phyloP scores from a whole-genome alignment of 78 protist species.

The Dictyostelium firmibasis region DNA sequence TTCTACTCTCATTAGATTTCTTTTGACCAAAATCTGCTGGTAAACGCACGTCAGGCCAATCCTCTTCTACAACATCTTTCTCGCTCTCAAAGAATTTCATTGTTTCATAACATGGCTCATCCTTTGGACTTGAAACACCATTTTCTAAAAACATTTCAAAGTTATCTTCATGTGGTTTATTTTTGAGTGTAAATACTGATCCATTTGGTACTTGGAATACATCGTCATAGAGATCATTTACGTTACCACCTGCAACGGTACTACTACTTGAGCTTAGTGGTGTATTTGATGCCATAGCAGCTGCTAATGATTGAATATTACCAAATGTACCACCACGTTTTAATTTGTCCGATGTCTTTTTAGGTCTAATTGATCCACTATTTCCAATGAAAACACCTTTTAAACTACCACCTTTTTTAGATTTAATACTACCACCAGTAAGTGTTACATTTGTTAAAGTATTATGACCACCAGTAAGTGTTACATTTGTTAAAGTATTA shows the following conservation, averaged over 20 bases:
- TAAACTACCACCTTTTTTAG: constrained; percentile 26
- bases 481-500: background rate
- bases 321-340: constrained; percentile 49
- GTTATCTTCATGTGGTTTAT: constrained; percentile 12
- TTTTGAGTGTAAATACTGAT: background rate
- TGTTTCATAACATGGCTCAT: constrained; percentile 22
- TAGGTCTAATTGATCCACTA: background rate
- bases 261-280: constrained; percentile 32
- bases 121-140: background rate
- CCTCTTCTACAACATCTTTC: constrained; percentile 52
- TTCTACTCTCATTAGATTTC: constrained; percentile 13
- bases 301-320: constrained; percentile 26
- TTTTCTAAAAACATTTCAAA: background rate
- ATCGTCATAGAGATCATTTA: constrained; percentile 35
- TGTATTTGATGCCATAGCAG: background rate
- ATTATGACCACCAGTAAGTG: background rate
- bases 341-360: background rate
- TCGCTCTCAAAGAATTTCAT: constrained; percentile 22
- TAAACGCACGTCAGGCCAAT: constrained; percentile 56
- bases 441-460: background rate
- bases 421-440: background rate
- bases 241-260: background rate
- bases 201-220: constrained; percentile 16
- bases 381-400: background rate
- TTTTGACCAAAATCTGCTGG: constrained; percentile 12